Conservation (phyloP, 2,329 filamentous ascomycete genomes). For the Biscogniauxia marginata region DNA sequence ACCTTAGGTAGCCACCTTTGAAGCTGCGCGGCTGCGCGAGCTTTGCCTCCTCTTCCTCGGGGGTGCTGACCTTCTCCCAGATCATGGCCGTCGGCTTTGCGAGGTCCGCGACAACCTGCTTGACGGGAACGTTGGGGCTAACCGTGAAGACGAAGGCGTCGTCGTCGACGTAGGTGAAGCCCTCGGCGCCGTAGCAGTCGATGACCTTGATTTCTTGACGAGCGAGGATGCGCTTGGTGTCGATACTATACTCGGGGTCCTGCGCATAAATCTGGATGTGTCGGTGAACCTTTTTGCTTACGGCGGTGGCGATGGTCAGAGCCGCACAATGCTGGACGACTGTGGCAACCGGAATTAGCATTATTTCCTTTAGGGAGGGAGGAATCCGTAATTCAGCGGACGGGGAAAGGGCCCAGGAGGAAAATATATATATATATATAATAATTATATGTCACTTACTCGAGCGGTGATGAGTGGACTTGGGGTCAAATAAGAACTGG, state of each 20-base stretch:
- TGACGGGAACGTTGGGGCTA: constrained; percentile 27
- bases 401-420: no score
- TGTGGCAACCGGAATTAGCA: no score
- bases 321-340: not conserved
- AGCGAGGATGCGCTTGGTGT: not conserved
- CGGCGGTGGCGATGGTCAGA: not conserved
- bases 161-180: constrained; percentile 33
- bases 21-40: not conserved
- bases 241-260: not conserved
- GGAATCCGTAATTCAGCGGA: no score
- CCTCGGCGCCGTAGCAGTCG: constrained; percentile 26
- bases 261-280: not conserved
- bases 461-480: not conserved
- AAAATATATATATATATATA: no score
- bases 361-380: no score
- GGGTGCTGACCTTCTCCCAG: constrained; percentile 12
- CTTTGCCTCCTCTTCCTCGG: not conserved
- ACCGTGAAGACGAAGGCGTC: constrained; percentile 29
- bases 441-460: not conserved
- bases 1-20: not conserved
- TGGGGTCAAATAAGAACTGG: not conserved
- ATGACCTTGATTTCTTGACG: not conserved
- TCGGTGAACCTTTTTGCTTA: not conserved
- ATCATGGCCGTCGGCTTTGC: constrained; percentile 32
- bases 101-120: constrained; percentile 34